Evolutionary conservation across 2,329 filamentous ascomycete genomes (phyloP).

Genomic region (Colletotrichum musicola): DNA sequence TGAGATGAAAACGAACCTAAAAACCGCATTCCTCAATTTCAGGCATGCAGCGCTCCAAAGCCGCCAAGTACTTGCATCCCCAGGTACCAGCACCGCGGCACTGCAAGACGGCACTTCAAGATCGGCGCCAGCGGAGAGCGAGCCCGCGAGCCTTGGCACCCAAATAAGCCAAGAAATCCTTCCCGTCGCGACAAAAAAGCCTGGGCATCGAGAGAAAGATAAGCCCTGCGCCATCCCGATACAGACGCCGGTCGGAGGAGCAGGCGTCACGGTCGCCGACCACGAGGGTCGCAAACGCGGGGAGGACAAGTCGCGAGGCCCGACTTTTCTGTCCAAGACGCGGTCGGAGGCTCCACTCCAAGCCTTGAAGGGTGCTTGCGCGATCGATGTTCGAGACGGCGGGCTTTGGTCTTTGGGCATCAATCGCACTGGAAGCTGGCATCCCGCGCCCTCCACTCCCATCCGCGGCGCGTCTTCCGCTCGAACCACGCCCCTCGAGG

Average conservation of each 20-base stretch:
- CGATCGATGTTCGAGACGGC: background rate
- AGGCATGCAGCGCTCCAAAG: too few relatives aligned
- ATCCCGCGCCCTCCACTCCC: slow-evolving; percentile 2
- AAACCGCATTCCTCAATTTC: too few relatives aligned
- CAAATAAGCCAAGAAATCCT: background rate
- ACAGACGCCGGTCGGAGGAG: background rate
- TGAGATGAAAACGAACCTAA: too few relatives aligned
- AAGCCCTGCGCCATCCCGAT: background rate
- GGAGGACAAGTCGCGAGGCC: slow-evolving; percentile 30
- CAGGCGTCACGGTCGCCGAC: slow-evolving; percentile 14
- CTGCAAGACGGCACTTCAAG: background rate
- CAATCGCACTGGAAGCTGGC: background rate
- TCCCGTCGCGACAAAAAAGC: background rate
- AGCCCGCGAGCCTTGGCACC: background rate
- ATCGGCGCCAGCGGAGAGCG: background rate
- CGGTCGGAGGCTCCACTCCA: too few relatives aligned
- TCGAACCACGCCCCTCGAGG: background rate
- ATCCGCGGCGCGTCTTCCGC: background rate
- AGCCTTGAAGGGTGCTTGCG: background rate
- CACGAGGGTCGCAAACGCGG: slow-evolving; percentile 12
- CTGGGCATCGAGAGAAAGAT: background rate
- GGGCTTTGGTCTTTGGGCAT: background rate
- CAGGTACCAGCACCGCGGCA: background rate
- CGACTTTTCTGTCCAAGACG: slow-evolving; percentile 5
- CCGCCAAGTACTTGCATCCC: background rate